phyloP scores from a whole-genome alignment of 106 monocot species.

The Dioscorea zingiberensis region DNA sequence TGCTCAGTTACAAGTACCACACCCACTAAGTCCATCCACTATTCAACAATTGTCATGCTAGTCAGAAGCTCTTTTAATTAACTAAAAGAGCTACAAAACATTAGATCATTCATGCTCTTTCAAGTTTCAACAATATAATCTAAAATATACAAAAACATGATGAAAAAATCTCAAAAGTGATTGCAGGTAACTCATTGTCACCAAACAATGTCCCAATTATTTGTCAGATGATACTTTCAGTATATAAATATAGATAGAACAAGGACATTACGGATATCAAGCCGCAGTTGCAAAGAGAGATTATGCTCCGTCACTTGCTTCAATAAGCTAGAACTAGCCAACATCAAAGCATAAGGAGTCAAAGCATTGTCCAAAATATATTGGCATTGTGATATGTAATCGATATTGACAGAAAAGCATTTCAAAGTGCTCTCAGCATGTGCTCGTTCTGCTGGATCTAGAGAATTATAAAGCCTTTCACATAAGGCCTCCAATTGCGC shows the following conservation, averaged over 20 bases:
- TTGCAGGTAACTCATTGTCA: background rate
- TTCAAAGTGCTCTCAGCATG: constrained; percentile 90
- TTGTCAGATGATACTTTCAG: background rate
- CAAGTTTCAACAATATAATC: background rate
- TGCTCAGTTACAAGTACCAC: too few species aligned
- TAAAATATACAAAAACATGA: background rate
- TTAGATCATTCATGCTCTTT: background rate
- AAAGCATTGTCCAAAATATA: constrained; percentile 98
- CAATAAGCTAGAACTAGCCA: constrained; percentile 96
- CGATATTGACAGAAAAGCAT: constrained; percentile 91
- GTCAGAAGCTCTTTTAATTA: too few species aligned
- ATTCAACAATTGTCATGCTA: too few species aligned
- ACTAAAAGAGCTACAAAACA: too few species aligned
- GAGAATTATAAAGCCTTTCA: constrained; percentile 97
- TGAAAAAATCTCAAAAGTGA: background rate
- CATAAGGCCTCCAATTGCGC: constrained; percentile 94
- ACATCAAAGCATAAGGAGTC: constrained; percentile 98
- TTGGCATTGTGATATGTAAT: constrained; percentile 96
- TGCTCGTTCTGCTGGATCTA: constrained; percentile 87
- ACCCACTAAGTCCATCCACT: too few species aligned
- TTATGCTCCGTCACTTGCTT: constrained; percentile 97
- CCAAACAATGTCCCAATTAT: background rate
- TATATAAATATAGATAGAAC: constrained; percentile 4
- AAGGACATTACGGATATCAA: constrained; percentile 93
- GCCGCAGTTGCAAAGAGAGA: constrained; percentile 89